Base-by-base conservation (phyloP, 139 green algal genomes). In the Tetratostichococcus sp. region DNA sequence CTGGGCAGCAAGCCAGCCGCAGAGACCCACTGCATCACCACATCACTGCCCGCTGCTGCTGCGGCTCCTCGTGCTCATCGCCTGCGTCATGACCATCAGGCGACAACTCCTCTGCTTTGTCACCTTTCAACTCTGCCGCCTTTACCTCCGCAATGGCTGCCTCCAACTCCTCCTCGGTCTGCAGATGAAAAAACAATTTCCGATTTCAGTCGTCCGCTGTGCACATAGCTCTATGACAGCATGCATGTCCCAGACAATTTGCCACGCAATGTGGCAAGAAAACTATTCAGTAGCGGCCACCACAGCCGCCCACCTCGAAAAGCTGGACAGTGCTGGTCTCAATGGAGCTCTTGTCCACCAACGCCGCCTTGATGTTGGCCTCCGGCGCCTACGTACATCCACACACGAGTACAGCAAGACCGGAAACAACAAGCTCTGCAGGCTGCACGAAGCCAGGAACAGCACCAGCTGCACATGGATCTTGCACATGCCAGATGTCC, bases 261-360 rank as follows among this genome's bases (percentile, higher is more conserved):
- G n/a, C n/a, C n/a, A n/a, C n/a, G n/a, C n/a, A n/a, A n/a, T n/a
- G n/a, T n/a, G n/a, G n/a, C n/a, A n/a, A n/a, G n/a, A n/a, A n/a
- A n/a, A n/a, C n/a, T n/a, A n/a, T 50, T 50, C 39, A 50, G 39
- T 14, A 50, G 39, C 39, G 14, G 39, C 8, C 8, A 50, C 39
- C n/a, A n/a, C 8, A 14, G 39, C 14, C 39, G 8, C 39, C 8
- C 39, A 50, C 50, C 50, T 62, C 17, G 19, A 62, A 62, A 2
- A 62, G 50, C 2, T 17, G 50, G 11, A 62, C 50, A 26, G 11
- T 62, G 50, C 50, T 17, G 2, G 14, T 62, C 14, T 62, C 50
- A 62, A 62, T 62, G 19, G 50, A 8, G 14, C 35, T 31, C 68
- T 70, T 39, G 32, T 75, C 75, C 25, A 79, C 67, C n/a, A 79